phyloP scores from a whole-genome alignment of 2,329 filamentous ascomycete species.

The Periconia macrospinosa region DNA sequence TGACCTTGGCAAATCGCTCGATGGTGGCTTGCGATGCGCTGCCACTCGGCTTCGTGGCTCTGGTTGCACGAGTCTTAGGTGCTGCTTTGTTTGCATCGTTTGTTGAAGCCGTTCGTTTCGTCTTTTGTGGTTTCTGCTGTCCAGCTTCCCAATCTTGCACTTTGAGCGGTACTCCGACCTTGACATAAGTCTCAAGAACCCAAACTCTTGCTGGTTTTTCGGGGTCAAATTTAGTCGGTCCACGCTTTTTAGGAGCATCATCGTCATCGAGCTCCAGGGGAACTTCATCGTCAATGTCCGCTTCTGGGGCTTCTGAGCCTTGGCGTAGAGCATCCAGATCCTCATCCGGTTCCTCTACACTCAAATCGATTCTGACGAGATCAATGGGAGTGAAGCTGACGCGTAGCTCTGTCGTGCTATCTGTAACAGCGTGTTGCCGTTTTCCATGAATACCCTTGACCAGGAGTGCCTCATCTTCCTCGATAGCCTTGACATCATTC shows the following conservation, averaged over 20 bases:
- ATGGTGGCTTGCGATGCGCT: slow-evolving; percentile 27
- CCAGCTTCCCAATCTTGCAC: slow-evolving; percentile 65
- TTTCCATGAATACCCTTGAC: slow-evolving; percentile 69
- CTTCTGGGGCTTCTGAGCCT: slow-evolving; percentile 21
- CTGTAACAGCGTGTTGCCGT: slow-evolving; percentile 72
- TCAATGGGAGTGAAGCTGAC: slow-evolving; percentile 75
- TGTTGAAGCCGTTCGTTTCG: slow-evolving; percentile 22
- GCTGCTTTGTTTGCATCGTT: slow-evolving; percentile 22
- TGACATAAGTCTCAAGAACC: slow-evolving; percentile 67
- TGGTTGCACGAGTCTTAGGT: slow-evolving; percentile 24
- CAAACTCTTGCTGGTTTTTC: slow-evolving; percentile 66
- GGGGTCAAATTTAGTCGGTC: slow-evolving; percentile 62
- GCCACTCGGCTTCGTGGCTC: slow-evolving; percentile 21
- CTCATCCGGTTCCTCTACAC: slow-evolving; percentile 72
- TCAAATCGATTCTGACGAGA: slow-evolving; percentile 76
- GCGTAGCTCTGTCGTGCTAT: slow-evolving; percentile 75
- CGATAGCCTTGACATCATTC: slow-evolving; percentile 40
- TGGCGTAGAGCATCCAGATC: slow-evolving; percentile 47
- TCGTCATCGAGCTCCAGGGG: slow-evolving; percentile 34
- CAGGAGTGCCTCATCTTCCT: slow-evolving; percentile 55
- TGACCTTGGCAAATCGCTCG: slow-evolving; percentile 36
- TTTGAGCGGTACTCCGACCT: slow-evolving; percentile 65
- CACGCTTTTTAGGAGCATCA: slow-evolving; percentile 48
- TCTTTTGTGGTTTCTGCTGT: slow-evolving; percentile 25
- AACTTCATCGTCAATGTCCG: slow-evolving; percentile 38